These are phyloP conservation scores for Cyclotella baltica DNA, from an alignment of 108 stramenopile species.

Conservation along the genomic window DNA sequence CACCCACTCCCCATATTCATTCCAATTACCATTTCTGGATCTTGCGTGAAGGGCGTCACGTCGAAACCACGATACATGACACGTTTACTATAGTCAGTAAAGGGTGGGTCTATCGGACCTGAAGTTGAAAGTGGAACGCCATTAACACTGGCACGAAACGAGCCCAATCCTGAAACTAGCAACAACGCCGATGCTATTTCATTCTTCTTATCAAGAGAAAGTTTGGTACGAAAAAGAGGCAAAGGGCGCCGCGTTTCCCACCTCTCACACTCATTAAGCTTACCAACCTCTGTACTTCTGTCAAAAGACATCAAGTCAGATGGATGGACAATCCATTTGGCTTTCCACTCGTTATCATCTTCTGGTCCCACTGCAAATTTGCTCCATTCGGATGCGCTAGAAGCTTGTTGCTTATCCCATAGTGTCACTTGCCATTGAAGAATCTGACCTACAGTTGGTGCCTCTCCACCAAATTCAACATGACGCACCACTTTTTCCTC, in stretches of 20 bases:
- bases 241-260: constrained; percentile 37
- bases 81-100: constrained; percentile 55
- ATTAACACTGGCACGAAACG: constrained; percentile 47
- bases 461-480: not conserved
- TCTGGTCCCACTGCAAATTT: constrained; percentile 36
- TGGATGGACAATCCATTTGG: constrained; percentile 41
- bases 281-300: constrained; percentile 4
- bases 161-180: constrained; percentile 46
- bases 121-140: constrained; percentile 50
- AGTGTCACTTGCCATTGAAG: constrained; percentile 24
- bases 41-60: constrained; percentile 33
- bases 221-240: constrained; percentile 34
- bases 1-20: constrained; percentile 49
- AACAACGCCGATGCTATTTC: constrained; percentile 39
- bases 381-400: constrained; percentile 17
- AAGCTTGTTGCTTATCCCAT: not conserved
- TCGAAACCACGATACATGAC: constrained; percentile 57
- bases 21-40: constrained; percentile 23
- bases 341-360: constrained; percentile 33
- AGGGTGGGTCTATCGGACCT: constrained; percentile 47
- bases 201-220: constrained; percentile 10
- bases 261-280: constrained; percentile 23
- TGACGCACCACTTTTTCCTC: not conserved
- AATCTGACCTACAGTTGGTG: constrained; percentile 23
- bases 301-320: constrained; percentile 34